Conservation (phyloP, 768 basidiomycete genomes). For the Candolleomyces eurysporus region DNA sequence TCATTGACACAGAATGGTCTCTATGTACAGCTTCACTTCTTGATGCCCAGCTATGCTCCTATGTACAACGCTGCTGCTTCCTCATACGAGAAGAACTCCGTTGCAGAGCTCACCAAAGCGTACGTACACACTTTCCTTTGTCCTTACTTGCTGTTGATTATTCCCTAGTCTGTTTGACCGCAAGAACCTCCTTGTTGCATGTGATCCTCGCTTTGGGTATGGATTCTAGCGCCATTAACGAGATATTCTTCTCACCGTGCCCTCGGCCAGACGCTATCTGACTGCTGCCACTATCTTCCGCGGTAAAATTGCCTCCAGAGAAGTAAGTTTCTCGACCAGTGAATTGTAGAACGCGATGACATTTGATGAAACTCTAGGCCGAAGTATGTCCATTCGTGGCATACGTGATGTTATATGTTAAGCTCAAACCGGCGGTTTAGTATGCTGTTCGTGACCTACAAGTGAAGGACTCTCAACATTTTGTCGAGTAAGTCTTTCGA, state of each 20-base stretch:
- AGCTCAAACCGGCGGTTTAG: slow-evolving; percentile 32
- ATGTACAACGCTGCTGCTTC: slow-evolving; percentile 67
- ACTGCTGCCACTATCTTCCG: slow-evolving; percentile 89
- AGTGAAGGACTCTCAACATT: slow-evolving; percentile 66
- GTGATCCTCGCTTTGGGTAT: slow-evolving; percentile 76
- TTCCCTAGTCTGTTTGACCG: slow-evolving; percentile 69
- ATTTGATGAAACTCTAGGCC: slow-evolving; percentile 39
- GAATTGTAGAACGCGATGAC: slow-evolving; percentile 27
- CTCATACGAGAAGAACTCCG: slow-evolving; percentile 57
- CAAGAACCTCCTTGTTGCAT: slow-evolving; percentile 77
- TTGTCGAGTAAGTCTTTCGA: slow-evolving; percentile 70
- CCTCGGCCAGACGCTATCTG: slow-evolving; percentile 63
- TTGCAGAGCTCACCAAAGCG: slow-evolving; percentile 74
- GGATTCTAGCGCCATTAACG: slow-evolving; percentile 15
- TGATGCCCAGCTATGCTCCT: slow-evolving; percentile 94
- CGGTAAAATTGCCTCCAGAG: slow-evolving; percentile 75
- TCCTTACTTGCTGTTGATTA: neutral
- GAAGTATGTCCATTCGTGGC: slow-evolving; percentile 41
- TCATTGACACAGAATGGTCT: neutral
- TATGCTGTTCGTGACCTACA: slow-evolving; percentile 73
- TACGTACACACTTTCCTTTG: slow-evolving; percentile 30
- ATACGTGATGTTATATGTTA: slow-evolving; percentile 24
- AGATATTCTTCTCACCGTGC: slow-evolving; percentile 5
- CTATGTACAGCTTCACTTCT: slow-evolving; percentile 78
- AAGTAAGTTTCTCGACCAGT: slow-evolving; percentile 48